Evolutionary conservation across 495 filamentous ascomycete genomes (phyloP).

Genomic region (Xylaria telfairii): DNA sequence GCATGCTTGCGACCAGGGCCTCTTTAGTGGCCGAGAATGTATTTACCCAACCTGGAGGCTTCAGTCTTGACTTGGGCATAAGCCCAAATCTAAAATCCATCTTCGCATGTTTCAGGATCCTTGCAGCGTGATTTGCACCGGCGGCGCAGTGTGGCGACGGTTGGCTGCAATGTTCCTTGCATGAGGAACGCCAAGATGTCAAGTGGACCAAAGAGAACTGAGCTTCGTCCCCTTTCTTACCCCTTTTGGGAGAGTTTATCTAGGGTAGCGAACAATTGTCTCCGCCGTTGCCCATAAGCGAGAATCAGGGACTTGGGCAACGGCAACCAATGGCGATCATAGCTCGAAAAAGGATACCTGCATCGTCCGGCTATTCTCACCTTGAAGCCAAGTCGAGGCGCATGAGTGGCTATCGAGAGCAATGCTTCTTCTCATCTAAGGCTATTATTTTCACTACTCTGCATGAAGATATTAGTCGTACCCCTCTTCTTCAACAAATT

Average conservation of each 20-base stretch:
- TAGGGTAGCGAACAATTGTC: neutral
- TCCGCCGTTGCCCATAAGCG: slow-evolving; percentile 6
- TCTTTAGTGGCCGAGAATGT: neutral
- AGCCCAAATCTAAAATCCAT: slow-evolving; percentile 21
- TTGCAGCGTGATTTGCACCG: slow-evolving; percentile 4
- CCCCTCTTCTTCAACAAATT: neutral
- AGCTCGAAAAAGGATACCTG: neutral
- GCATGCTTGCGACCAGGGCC: neutral
- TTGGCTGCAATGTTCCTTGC: slow-evolving; percentile 24
- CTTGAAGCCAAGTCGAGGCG: neutral
- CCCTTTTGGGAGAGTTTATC: slow-evolving; percentile 17
- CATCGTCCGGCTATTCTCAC: slow-evolving; percentile 21
- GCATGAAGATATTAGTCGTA: neutral
- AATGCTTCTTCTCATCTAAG: neutral
- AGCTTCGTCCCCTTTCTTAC: slow-evolving; percentile 21
- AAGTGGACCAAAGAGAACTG: slow-evolving; percentile 5
- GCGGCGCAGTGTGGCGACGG: slow-evolving; percentile 17
- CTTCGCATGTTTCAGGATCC: slow-evolving; percentile 24
- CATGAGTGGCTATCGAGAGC: slow-evolving; percentile 13
- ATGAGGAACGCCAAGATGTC: slow-evolving; percentile 14
- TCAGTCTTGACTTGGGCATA: slow-evolving; percentile 18
- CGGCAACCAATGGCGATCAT: slow-evolving; percentile 11
- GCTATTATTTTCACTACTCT: neutral
- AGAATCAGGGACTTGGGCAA: slow-evolving; percentile 14
- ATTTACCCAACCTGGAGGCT: neutral